Evolutionary conservation across 2,329 filamentous ascomycete species (phyloP), one percentile per base, ranked within the genome.

Genomic region (Colletotrichum tropicicola): DNA sequence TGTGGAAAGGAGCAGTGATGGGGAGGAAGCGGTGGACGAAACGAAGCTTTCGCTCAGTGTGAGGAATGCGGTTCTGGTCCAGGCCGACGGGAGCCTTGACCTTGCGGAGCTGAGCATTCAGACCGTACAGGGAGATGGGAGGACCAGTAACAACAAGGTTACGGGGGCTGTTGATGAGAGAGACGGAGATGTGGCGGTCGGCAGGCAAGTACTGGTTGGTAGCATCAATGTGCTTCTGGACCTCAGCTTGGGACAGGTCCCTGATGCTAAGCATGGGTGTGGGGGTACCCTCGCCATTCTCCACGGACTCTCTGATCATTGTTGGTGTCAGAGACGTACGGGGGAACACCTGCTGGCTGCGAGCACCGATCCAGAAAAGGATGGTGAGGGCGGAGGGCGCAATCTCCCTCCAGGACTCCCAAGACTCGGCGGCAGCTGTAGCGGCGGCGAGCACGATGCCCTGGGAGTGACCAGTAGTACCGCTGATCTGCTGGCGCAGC

Each of bases 201-300:
- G 92, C 83, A 0, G 96, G 96, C 61, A 99, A 87, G 82, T 99
- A 97, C 77, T 98, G 91, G 79, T 99, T 99, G 69, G 96, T 99
- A 13, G 92, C 92, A 80, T 98, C 92, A 71, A 99, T 97, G 80
- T 98, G 95, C 79, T 95, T 94, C 80, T 99, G 94, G 12, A 99
- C 93, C 70, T 97, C 92, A 44, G 90, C 87, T 73, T 92, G 89
- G 0, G 95, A 91, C 27, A 99, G 88, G 75, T 99, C 96, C 52
- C 96, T 93, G 70, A 99, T 97, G 73, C 96, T 98, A 70, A 99
- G 83, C 96, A 99, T 99, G 43, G 96, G 97, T 1, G 96, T 98
- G 2, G 97, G 96, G 6, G 87, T 87, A n/a, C 97, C 97, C 81
- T 99, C 96, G 55, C 96, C 95, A 77, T 96, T 91, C 75, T 98